A percentile compares a stretch with the other conserved stretches of the same genome.
phyloP scores from a whole-genome alignment of 176 grass and related monocot genomes.

The Triticum dicoccoides region DNA sequence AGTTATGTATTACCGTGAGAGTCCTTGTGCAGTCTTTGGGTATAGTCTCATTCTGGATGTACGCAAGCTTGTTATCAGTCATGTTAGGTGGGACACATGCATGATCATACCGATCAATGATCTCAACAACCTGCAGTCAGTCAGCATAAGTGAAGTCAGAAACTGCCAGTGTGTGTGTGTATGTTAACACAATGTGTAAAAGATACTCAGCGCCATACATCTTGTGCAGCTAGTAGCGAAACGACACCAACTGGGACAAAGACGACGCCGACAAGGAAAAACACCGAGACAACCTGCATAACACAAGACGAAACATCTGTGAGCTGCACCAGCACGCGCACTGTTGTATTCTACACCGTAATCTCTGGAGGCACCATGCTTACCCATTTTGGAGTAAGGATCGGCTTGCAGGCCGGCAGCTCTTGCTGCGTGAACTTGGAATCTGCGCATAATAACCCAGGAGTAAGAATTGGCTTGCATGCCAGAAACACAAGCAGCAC shows the following conservation, averaged over 20 bases:
- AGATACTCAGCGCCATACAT: slow-evolving; percentile 43
- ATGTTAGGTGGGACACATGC: slow-evolving; percentile 59
- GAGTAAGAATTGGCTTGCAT: slow-evolving; percentile 1
- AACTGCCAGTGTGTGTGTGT: background rate
- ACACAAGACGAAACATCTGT: slow-evolving; percentile 13
- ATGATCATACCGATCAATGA: slow-evolving; percentile 72
- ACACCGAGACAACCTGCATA: slow-evolving; percentile 84
- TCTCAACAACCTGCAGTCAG: slow-evolving; percentile 78
- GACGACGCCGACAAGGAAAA: slow-evolving; percentile 67
- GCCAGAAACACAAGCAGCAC: background rate
- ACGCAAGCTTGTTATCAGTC: slow-evolving; percentile 60
- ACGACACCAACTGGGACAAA: slow-evolving; percentile 84
- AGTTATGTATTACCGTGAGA: slow-evolving; percentile 53
- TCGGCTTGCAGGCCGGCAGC: slow-evolving; percentile 93
- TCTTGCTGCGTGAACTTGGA: slow-evolving; percentile 98
- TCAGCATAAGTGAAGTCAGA: slow-evolving; percentile 5
- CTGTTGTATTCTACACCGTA: background rate
- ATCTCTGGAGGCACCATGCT: background rate
- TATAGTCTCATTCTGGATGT: slow-evolving; percentile 51
- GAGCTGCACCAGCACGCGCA: background rate
- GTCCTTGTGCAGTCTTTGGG: slow-evolving; percentile 74
- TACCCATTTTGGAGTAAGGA: slow-evolving; percentile 99
- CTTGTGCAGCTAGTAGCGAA: slow-evolving; percentile 60
- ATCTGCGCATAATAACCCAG: slow-evolving; percentile 45
- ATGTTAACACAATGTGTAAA: background rate